These are phyloP conservation scores for Pleurotus giganteus DNA, from an alignment of 768 basidiomycete species.

Conservation along the genomic window DNA sequence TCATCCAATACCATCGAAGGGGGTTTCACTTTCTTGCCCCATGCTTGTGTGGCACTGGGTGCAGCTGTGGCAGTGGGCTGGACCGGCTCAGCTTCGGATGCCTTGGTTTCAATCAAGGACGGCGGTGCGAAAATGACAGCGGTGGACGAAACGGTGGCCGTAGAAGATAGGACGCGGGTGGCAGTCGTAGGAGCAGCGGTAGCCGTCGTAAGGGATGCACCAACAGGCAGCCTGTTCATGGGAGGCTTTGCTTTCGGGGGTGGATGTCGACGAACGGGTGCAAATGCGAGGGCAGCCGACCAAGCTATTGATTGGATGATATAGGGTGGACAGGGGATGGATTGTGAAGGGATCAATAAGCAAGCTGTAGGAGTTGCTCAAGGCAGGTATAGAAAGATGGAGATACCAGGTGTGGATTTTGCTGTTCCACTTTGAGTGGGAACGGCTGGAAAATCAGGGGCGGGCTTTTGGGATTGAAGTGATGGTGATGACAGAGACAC, in stretches of 20 bases:
- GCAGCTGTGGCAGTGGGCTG: conserved; percentile 28
- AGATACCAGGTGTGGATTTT: conserved; percentile 60
- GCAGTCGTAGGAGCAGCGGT: conserved; percentile 22
- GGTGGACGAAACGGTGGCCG: conserved; percentile 41
- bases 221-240: conserved; percentile 54
- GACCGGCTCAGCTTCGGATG: conserved; percentile 17
- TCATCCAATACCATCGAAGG: conserved; percentile 90
- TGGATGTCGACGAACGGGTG: conserved; percentile 67
- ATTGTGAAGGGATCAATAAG: conserved; percentile 53
- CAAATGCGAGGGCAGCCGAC: conserved; percentile 89
- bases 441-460: conserved; percentile 18
- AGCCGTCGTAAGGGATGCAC: conserved; percentile 53
- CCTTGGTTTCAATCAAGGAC: conserved; percentile 40
- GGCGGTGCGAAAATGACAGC: conserved; percentile 76
- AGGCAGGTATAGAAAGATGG: conserved; percentile 46
- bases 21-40: conserved; percentile 89
- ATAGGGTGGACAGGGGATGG: conserved; percentile 23
- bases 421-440: conserved; percentile 30
- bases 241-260: conserved; percentile 57
- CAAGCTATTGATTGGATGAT: conserved; percentile 56
- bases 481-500: conserved; percentile 10
- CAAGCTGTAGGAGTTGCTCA: conserved; percentile 41
- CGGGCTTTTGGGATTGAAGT: conserved; percentile 20
- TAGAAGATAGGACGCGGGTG: neutral
- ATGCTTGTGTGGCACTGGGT: conserved; percentile 50